These are phyloP conservation scores for Elongisporangium undulatum DNA, from an alignment of 352 stramenopile species.

Conservation along the genomic window DNA sequence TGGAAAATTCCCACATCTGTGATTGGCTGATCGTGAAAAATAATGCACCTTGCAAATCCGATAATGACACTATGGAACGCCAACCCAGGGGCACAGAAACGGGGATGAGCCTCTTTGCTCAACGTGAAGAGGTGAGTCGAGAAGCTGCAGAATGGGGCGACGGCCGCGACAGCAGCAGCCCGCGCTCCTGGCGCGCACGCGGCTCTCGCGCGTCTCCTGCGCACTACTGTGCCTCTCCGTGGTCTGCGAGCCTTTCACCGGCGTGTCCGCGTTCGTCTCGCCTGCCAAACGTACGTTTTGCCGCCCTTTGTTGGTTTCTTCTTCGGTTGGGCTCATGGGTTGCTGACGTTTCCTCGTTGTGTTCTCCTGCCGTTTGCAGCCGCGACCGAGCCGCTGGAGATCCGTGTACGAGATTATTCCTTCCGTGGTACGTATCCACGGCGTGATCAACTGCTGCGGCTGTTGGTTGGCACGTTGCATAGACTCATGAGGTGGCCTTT, in stretches of 20 bases:
- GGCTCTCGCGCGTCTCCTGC: neutral
- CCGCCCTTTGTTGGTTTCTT: neutral
- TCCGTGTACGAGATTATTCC: neutral
- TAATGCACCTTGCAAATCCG: neutral
- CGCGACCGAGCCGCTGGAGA: neutral
- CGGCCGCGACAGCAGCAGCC: neutral
- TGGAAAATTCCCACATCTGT: neutral
- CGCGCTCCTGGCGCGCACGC: neutral
- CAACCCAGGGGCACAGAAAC: neutral
- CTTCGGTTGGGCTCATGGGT: neutral
- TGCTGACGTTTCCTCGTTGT: neutral
- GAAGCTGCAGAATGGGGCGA: neutral
- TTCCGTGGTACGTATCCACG: neutral
- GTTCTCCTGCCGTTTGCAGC: neutral
- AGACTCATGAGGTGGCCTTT: neutral
- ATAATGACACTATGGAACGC: neutral
- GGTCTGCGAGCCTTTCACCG: neutral
- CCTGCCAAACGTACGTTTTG: neutral
- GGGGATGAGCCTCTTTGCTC: neutral
- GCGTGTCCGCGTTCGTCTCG: neutral
- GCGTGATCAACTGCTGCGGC: too few species aligned
- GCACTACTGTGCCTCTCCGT: neutral
- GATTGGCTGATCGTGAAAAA: neutral
- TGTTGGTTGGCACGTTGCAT: too few species aligned
- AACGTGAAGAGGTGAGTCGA: neutral